These are phyloP conservation scores for Zhuliangozyma blackwelliae DNA, from an alignment of 1,139 yeast genomes.

Conservation along the genomic window DNA sequence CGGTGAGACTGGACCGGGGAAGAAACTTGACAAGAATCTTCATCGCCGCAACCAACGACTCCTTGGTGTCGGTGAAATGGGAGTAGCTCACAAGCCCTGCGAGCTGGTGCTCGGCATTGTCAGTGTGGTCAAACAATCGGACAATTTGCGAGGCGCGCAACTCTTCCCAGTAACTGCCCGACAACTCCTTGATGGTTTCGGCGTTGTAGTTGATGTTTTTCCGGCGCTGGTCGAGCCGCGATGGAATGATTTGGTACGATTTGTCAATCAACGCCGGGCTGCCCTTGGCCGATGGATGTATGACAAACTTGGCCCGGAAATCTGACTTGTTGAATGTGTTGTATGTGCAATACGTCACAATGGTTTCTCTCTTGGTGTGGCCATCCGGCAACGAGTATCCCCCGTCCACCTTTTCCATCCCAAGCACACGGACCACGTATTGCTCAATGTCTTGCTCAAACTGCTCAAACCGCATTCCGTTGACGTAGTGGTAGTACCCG, in stretches of 20 bases:
- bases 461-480: conserved; percentile 27
- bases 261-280: conserved; percentile 24
- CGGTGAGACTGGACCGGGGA: conserved; percentile 26
- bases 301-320: conserved; percentile 34
- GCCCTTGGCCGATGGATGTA: conserved; percentile 18
- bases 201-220: conserved; percentile 16
- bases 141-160: conserved; percentile 32
- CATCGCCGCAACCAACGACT: conserved; percentile 14
- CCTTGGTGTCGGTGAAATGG: conserved; percentile 16
- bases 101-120: conserved; percentile 30
- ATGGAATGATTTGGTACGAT: conserved; percentile 26
- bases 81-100: conserved; percentile 33
- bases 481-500: conserved; percentile 38
- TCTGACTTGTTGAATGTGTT: conserved; percentile 48
- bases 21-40: conserved; percentile 20
- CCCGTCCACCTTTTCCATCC: conserved; percentile 19
- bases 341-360: conserved; percentile 47
- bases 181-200: conserved; percentile 19
- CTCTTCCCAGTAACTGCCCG: conserved; percentile 30
- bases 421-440: conserved; percentile 26
- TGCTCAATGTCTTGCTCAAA: conserved; percentile 24
- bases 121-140: conserved; percentile 28
- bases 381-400: conserved; percentile 14
- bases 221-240: conserved; percentile 9
- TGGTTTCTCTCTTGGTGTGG: conserved; percentile 25